Evolutionary conservation across 306 rosid genomes (phyloP), one percentile per base, ranked within the genome.

Genomic region (Mimosa pudica): DNA sequence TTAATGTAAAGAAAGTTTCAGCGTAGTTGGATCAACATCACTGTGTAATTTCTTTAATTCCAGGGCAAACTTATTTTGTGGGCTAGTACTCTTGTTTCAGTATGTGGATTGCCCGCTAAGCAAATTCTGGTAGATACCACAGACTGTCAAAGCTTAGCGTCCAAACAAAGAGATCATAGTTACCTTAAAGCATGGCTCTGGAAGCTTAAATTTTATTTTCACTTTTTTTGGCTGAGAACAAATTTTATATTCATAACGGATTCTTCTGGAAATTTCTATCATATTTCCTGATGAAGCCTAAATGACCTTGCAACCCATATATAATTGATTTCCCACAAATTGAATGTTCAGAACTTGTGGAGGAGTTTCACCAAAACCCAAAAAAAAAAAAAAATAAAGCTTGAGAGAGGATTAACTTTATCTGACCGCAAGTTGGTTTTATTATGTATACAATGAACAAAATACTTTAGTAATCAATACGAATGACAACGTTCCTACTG

Each of bases 71-170:
- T 68, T 68, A 49, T 73, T 67, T 46, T 57, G 79, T 35, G 72
- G 33, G 77, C 84, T 62, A 42, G 65, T 65, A 30, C 33, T 49
- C 44, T 30, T 8, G 77, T 74, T 75, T 66, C 42, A 49, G 77
- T 42, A 35, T 51, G 71, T 86, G 70, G 77, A 86, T 77, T 83
- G 65, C 76, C 77, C 75, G 84, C 70, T 51, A 86, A 86, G 89
- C 75, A 76, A 80, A 52, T 58, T 73, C 8, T 33, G 85, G 79
- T 86, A 60, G 87, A 82, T 74, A 69, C 5, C 7, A 63, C 54
- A 63, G 64, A 66, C 33, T 83, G 75, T 52, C 70, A 51, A 79
- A 82, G 75, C 85, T 86, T 86, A 72, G 76, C 72, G 67, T 86
- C 74, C 47, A 86, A 86, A 77, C 87, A 38, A 86, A 83, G 89